These are phyloP conservation scores for Fraxinus pennsylvanica DNA, from an alignment of 257 asterid species.

Conservation along the genomic window DNA sequence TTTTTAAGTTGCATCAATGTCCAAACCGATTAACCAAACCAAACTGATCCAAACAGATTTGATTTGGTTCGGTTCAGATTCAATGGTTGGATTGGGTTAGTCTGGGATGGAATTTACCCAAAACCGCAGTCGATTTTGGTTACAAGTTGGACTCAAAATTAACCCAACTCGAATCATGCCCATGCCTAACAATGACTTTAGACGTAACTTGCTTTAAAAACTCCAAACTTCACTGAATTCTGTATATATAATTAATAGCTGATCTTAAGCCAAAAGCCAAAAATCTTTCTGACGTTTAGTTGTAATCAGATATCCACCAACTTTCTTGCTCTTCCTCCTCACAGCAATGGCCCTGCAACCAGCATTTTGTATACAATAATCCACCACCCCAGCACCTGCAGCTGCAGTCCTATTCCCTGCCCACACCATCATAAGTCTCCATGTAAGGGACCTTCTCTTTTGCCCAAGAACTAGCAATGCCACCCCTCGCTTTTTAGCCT, in stretches of 20 bases:
- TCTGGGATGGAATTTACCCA: too few species aligned
- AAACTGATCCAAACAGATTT: too few species aligned
- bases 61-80: too few species aligned
- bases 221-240: background rate
- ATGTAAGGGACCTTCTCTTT: slow-evolving; percentile 61
- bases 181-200: background rate
- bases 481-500: slow-evolving; percentile 50
- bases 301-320: slow-evolving; percentile 83
- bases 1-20: too few species aligned
- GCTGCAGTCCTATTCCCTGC: slow-evolving; percentile 41
- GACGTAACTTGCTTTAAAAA: background rate
- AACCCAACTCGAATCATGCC: too few species aligned
- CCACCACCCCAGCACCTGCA: slow-evolving; percentile 52
- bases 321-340: slow-evolving; percentile 75
- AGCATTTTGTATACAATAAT: slow-evolving; percentile 83
- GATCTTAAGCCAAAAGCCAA: slow-evolving; percentile 76
- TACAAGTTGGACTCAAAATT: too few species aligned
- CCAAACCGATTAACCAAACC: too few species aligned
- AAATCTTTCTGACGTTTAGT: slow-evolving; percentile 78
- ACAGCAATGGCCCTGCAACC: slow-evolving; percentile 82
- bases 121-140: too few species aligned
- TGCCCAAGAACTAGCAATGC: slow-evolving; percentile 69
- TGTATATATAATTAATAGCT: background rate
- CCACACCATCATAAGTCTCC: slow-evolving; percentile 80
- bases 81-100: too few species aligned